phyloP scores from a whole-genome alignment of 305 asterid species.

The Andrographis paniculata region DNA sequence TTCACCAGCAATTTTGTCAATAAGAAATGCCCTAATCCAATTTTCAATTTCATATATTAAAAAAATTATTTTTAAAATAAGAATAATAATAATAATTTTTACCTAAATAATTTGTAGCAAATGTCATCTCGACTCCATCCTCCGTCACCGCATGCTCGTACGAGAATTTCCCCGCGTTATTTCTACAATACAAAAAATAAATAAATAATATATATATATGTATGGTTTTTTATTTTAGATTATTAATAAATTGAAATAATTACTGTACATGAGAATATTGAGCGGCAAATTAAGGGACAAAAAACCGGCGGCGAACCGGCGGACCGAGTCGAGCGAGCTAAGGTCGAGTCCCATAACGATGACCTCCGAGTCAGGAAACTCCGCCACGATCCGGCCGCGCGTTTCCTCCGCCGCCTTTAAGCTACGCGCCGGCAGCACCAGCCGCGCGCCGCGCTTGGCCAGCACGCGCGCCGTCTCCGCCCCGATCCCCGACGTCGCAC shows the following conservation, averaged over 20 bases:
- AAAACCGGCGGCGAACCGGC: conserved; percentile 56
- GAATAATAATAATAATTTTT: too few relatives aligned
- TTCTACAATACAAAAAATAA: conserved; percentile 16
- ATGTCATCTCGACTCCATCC: conserved; percentile 61
- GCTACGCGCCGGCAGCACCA: conserved; percentile 73
- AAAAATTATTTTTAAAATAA: too few relatives aligned
- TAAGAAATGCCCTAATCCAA: conserved; percentile 54
- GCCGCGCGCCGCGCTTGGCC: conserved; percentile 74
- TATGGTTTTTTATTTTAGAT: too few relatives aligned
- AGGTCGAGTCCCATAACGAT: conserved; percentile 80
- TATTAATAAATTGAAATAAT: too few relatives aligned
- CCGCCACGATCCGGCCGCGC: conserved; percentile 47
- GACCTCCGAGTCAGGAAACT: conserved; percentile 59
- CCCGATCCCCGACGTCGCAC: conserved; percentile 97
- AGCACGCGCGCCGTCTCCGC: conserved; percentile 87
- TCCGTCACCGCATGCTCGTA: conserved; percentile 36
- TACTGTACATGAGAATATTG: conserved; percentile 92
- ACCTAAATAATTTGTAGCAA: conserved; percentile 63
- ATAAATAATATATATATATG: too few relatives aligned
- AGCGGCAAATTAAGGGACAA: conserved; percentile 63
- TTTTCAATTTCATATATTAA: too few relatives aligned
- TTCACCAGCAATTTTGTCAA: conserved; percentile 63
- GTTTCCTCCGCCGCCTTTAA: conserved; percentile 78
- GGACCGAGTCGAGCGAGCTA: conserved; percentile 65
- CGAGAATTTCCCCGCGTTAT: conserved; percentile 52